phyloP scores from a whole-genome alignment of 306 rosid species.

The Cucumis sativus region DNA sequence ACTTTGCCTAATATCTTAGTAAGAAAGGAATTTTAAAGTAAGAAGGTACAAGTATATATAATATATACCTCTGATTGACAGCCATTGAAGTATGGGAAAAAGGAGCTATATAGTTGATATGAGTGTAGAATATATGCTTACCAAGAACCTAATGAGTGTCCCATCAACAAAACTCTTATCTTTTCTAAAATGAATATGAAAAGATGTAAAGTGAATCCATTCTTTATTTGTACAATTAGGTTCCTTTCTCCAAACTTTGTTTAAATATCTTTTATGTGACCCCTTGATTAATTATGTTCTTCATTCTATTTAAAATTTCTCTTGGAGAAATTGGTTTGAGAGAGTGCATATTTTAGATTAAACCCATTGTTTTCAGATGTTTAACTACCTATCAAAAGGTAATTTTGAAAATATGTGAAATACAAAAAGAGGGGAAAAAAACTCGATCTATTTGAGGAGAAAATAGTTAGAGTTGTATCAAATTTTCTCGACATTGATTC shows the following conservation, averaged over 20 bases:
- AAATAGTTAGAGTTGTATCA: no score
- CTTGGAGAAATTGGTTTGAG: no score
- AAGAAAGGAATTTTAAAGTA: not conserved
- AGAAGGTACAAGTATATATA: not conserved
- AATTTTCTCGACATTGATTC: no score
- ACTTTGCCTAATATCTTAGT: not conserved
- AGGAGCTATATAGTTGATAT: not conserved
- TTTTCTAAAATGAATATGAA: not conserved
- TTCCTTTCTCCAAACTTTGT: not conserved
- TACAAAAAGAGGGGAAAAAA: no score
- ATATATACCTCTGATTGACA: not conserved
- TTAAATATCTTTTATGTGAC: not conserved
- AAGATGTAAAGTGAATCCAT: not conserved
- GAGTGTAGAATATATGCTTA: constrained; percentile 3
- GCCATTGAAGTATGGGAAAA: constrained; percentile 4
- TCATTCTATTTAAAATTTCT: not conserved
- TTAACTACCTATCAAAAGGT: not conserved
- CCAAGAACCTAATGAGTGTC: not conserved
- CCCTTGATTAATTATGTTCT: not conserved
- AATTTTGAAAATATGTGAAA: not conserved
- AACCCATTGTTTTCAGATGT: no score
- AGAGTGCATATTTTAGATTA: no score
- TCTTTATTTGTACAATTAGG: not conserved
- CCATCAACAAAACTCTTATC: not conserved
- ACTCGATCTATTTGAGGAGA: not conserved